Conservation (phyloP, 306 rosid species). For the Betula pendula region DNA sequence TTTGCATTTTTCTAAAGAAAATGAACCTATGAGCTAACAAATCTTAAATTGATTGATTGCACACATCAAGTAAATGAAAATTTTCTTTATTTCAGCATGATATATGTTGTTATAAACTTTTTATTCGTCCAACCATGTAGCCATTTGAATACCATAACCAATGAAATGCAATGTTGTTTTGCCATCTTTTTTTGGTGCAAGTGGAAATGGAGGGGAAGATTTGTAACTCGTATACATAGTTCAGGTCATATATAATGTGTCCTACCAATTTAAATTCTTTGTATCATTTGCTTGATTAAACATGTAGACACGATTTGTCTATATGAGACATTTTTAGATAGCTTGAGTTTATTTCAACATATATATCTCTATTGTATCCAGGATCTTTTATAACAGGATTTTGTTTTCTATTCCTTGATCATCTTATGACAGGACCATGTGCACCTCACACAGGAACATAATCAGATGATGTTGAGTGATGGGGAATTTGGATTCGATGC, state of each 20-base stretch:
- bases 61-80: background rate
- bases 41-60: background rate
- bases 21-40: background rate
- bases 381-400: no score
- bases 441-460: constrained; percentile 58
- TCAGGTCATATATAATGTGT: background rate
- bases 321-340: background rate
- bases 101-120: no score
- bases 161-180: background rate
- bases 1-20: background rate
- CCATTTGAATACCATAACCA: background rate
- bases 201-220: background rate
- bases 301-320: background rate
- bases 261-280: background rate
- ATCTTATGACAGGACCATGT: constrained; percentile 21
- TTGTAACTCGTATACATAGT: background rate
- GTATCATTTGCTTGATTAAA: background rate
- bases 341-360: background rate
- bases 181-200: background rate
- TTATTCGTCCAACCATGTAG: no score
- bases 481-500: constrained; percentile 60
- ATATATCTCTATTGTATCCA: background rate
- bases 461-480: constrained; percentile 46
- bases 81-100: background rate
- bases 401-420: no score